phyloP scores from a whole-genome alignment of 2,329 filamentous ascomycete genomes.

The Rachicladosporium sp. region DNA sequence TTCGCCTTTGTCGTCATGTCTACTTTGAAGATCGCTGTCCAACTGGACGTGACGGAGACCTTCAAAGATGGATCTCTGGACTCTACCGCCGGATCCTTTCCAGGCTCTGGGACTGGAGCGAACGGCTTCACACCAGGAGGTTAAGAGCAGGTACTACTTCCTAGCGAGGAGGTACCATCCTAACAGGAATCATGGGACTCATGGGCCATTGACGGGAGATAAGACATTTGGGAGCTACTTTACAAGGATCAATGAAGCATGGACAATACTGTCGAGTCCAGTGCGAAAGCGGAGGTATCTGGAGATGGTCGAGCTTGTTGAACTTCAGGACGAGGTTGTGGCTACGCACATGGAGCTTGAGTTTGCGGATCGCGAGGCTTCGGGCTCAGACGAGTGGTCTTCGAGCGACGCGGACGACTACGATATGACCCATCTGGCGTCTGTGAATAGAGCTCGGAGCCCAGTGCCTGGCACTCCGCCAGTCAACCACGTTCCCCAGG shows the following conservation, averaged over 20 bases:
- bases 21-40: not conserved
- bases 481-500: no score
- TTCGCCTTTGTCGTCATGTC: not conserved
- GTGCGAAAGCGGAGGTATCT: conserved; percentile 17
- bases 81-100: conserved; percentile 59
- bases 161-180: conserved; percentile 72
- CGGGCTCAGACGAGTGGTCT: conserved; percentile 14
- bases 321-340: conserved; percentile 17
- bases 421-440: conserved; percentile 9
- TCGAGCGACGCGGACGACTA: conserved; percentile 24
- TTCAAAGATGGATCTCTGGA: conserved; percentile 3
- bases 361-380: conserved; percentile 6
- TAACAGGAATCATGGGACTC: conserved; percentile 33
- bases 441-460: conserved; percentile 2
- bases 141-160: conserved; percentile 86
- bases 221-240: conserved; percentile 14
- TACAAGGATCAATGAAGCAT: conserved; percentile 20
- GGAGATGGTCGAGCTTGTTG: conserved; percentile 19
- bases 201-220: conserved; percentile 7
- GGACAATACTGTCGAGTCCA: conserved; percentile 16
- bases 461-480: not conserved
- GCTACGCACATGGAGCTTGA: conserved; percentile 6
- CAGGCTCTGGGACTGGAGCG: conserved; percentile 61
- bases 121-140: conserved; percentile 59
- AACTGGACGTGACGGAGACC: not conserved